Conservation (phyloP, 148 eudicot species). For the Fallopia convolvulus region DNA sequence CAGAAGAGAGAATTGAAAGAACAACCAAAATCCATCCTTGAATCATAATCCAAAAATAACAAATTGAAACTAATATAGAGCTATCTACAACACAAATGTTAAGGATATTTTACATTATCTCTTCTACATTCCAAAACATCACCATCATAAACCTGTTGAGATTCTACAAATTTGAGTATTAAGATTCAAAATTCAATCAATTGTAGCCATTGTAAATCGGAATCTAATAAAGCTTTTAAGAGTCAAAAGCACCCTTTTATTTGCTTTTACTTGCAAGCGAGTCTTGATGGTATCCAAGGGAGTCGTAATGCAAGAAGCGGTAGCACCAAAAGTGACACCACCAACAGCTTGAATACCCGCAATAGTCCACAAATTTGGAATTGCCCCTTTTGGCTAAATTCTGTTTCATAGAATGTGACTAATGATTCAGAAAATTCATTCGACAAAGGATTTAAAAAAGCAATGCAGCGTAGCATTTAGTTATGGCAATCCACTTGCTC, state of each 20-base stretch:
- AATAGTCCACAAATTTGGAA: conserved; percentile 51
- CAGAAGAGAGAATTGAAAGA: not conserved
- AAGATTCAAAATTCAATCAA: not conserved
- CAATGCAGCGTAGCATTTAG: no score
- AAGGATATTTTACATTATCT: not conserved
- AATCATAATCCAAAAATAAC: not conserved
- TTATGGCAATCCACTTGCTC: no score
- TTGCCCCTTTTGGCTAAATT: conserved; percentile 17
- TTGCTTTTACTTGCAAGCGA: conserved; percentile 56
- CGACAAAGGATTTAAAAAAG: no score
- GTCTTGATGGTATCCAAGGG: conserved; percentile 96
- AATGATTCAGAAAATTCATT: no score
- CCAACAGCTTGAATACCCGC: conserved; percentile 86
- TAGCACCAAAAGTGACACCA: conserved; percentile 84
- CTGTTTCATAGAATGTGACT: no score
- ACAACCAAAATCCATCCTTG: not conserved
- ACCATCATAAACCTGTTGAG: not conserved
- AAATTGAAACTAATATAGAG: not conserved
- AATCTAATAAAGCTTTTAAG: not conserved
- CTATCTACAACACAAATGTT: not conserved
- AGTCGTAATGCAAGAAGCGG: conserved; percentile 87
- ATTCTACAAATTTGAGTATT: not conserved
- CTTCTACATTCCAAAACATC: not conserved
- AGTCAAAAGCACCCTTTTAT: not conserved
- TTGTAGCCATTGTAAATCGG: not conserved